Evolutionary conservation across 176 grass and related monocot species (phyloP).

Genomic region (Panicum miliaceum): DNA sequence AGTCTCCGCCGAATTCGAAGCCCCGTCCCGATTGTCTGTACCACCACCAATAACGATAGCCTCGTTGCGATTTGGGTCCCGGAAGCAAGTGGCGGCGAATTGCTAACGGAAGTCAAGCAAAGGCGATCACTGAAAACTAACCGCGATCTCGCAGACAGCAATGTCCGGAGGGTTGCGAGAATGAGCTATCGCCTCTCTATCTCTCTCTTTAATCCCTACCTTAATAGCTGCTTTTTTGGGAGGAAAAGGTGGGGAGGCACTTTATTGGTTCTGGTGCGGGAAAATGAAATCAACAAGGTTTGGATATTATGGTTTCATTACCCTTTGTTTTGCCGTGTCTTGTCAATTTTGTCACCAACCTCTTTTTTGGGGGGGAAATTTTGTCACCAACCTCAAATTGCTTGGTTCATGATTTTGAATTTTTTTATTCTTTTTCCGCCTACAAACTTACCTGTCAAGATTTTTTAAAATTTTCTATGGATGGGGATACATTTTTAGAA

Average conservation of each 20-base stretch:
- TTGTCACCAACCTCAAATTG: background rate
- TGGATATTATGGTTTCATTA: background rate
- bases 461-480: no score
- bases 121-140: constrained; percentile 64
- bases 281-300: background rate
- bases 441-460: background rate
- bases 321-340: background rate
- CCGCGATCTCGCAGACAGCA: constrained; percentile 62
- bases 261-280: background rate
- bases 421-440: background rate
- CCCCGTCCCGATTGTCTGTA: background rate
- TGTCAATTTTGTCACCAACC: constrained; percentile 18
- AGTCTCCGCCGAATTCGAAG: background rate
- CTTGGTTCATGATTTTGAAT: background rate
- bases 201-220: background rate
- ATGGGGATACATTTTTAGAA: no score
- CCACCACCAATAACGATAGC: background rate
- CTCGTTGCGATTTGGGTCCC: constrained; percentile 3
- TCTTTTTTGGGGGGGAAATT: no score
- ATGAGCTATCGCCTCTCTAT: background rate
- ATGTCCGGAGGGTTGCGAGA: constrained; percentile 7
- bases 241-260: background rate
- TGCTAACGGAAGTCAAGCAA: constrained; percentile 58
- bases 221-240: constrained; percentile 47
- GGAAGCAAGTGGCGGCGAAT: constrained; percentile 28